Evolutionary conservation across 495 filamentous ascomycete genomes (phyloP).

Genomic region (Aspergillus funiculosus): DNA sequence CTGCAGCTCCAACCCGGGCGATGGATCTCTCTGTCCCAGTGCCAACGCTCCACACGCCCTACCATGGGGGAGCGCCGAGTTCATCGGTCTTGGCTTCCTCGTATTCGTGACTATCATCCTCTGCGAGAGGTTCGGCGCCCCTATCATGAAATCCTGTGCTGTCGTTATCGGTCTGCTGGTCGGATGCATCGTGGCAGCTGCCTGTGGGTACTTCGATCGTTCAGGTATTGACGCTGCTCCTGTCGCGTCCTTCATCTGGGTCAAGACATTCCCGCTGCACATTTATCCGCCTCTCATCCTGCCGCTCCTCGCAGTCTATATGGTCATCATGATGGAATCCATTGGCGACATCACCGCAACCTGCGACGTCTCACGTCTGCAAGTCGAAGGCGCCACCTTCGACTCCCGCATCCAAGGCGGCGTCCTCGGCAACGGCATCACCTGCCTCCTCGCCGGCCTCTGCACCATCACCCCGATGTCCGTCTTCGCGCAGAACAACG

Average conservation of each 20-base stretch:
- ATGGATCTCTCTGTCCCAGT: conserved; percentile 62
- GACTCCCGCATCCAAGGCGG: conserved; percentile 90
- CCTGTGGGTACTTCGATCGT: conserved; percentile 75
- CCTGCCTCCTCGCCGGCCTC: conserved; percentile 72
- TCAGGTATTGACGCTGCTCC: conserved; percentile 64
- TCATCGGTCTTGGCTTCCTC: conserved; percentile 83
- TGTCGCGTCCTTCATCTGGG: conserved; percentile 82
- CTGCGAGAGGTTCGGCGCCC: conserved; percentile 77
- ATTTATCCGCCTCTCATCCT: conserved; percentile 82
- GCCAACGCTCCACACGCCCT: conserved; percentile 70
- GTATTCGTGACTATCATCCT: conserved; percentile 88
- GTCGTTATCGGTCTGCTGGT: conserved; percentile 78
- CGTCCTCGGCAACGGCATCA: conserved; percentile 68
- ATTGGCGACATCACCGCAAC: conserved; percentile 63
- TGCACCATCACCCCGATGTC: conserved; percentile 82
- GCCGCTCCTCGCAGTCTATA: conserved; percentile 78
- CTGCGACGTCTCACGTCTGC: conserved; percentile 74
- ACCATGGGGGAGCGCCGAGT: conserved; percentile 82
- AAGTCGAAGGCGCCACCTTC: conserved; percentile 73
- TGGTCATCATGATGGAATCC: conserved; percentile 83
- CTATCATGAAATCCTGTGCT: conserved; percentile 67
- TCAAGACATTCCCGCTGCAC: conserved; percentile 73
- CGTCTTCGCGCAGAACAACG: conserved; percentile 83
- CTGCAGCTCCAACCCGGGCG: conserved; percentile 52
- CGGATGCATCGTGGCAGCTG: conserved; percentile 82